Evolutionary conservation across 2,329 filamentous ascomycete species (phyloP), one percentile per base, ranked within the genome.

Genomic region (Fusarium tjaetaba): DNA sequence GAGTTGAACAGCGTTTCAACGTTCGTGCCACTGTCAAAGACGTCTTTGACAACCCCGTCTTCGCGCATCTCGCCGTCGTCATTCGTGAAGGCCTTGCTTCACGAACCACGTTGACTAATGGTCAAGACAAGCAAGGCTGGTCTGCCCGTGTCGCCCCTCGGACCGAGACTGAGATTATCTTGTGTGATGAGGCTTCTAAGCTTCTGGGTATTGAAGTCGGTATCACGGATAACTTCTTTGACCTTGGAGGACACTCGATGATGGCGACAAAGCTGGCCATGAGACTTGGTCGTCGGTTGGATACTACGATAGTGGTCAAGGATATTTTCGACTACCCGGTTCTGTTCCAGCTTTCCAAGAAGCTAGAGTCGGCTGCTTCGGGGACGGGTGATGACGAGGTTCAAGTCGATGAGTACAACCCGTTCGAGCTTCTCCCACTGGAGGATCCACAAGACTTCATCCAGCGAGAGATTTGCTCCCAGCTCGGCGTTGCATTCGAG

Each of bases 181-280:
- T 69, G 1, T 69, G 63, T 6, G 57, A 68, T 0, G 63, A 68
- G 39, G 28, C 36, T 26, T 30, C 49, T 4, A 45, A 49, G 4
- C 8, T 56, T 11, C 57, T 69, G 24, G 57, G 64, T 3, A 41
- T 68, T 4, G 32, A 52, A 10, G 66, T 68, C 0, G 63, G 66
- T 2, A 68, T 68, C 11, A 68, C 66, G 1, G 51, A 68, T 7
- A 62, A 68, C 20, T 68, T 69, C 57, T 69, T 69, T 10, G 63
- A 69, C 3, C 51, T 69, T 1, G 63, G 63, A 9, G 57, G 66
- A 10, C 63, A 69, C 16, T 69, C 63, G 0, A 41, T 69, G 16
- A 45, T 69, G 63, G 66, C 66, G 11, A 68, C 63, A 7, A 69
- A 69, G 22, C 28, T 69, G 2, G 57, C 66, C 13, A 36, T 57